Conservation (phyloP, 139 green algal species). For the Coelastrella sp. region DNA sequence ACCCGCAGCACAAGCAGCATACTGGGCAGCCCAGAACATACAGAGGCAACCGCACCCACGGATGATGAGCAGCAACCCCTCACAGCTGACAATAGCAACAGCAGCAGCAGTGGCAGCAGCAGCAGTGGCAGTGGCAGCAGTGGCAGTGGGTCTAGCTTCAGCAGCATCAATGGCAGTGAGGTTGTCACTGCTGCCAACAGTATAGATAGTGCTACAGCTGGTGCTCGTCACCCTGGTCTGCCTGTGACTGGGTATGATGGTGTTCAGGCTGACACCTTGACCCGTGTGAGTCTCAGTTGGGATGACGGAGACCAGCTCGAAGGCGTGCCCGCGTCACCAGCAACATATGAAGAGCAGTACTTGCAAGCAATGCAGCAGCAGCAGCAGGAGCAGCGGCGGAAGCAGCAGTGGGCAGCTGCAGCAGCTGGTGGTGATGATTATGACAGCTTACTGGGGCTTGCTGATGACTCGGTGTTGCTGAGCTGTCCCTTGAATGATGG, state of each 20-base stretch:
- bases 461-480: not conserved
- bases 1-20: slow-evolving; percentile 33
- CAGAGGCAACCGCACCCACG: too few species aligned
- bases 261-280: slow-evolving; percentile 20
- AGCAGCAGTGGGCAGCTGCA: slow-evolving; percentile 14
- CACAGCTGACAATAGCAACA: too few species aligned
- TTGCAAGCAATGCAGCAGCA: not conserved
- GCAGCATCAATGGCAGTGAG: too few species aligned
- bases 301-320: slow-evolving; percentile 37
- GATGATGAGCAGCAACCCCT: too few species aligned
- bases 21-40: not conserved
- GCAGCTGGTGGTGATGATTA: slow-evolving; percentile 12
- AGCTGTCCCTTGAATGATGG: not conserved
- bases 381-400: slow-evolving; percentile 5
- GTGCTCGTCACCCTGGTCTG: not conserved
- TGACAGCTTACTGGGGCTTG: not conserved
- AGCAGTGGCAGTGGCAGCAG: too few species aligned
- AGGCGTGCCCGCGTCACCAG: not conserved
- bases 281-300: slow-evolving; percentile 47
- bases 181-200: too few species aligned
- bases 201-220: too few species aligned
- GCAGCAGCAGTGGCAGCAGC: too few species aligned
- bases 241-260: not conserved
- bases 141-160: too few species aligned
- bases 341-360: not conserved